Evolutionary conservation across 129 eudicot genomes (phyloP).

Genomic region (Artemisia tridentata): DNA sequence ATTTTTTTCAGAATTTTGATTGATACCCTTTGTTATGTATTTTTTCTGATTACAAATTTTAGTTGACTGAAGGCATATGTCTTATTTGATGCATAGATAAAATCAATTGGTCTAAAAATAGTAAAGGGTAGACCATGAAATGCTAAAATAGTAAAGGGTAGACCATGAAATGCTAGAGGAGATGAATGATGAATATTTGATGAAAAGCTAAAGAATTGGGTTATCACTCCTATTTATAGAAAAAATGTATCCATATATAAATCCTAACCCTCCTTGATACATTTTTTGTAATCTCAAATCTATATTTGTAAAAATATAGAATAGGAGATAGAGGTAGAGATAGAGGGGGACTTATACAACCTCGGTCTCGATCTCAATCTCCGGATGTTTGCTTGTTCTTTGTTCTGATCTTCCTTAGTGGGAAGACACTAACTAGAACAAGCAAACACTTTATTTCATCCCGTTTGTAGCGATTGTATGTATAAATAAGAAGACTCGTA

Average conservation of each 20-base stretch:
- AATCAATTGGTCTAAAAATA: neutral
- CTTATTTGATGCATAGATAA: no score
- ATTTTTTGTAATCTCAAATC: neutral
- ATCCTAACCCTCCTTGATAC: neutral
- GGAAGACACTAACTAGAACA: slow-evolving; percentile 27
- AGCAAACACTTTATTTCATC: slow-evolving; percentile 18
- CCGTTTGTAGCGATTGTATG: slow-evolving; percentile 16
- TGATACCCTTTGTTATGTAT: no score
- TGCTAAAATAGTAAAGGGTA: slow-evolving; percentile 17
- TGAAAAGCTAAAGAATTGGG: slow-evolving; percentile 26
- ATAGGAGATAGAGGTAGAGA: slow-evolving; percentile 32
- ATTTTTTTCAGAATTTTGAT: no score
- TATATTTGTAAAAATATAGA: slow-evolving; percentile 10
- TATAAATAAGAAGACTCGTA: slow-evolving; percentile 4
- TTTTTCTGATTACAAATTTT: no score
- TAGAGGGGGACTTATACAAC: slow-evolving; percentile 15
- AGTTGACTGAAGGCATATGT: no score
- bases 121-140: slow-evolving; percentile 24
- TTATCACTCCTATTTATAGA: slow-evolving; percentile 19
- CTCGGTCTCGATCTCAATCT: slow-evolving; percentile 33
- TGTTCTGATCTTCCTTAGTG: neutral
- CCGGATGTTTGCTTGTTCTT: slow-evolving; percentile 36
- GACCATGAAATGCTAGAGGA: slow-evolving; percentile 22
- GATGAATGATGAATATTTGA: neutral
- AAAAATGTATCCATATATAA: neutral